Conservation (phyloP, 371 early-diverging fungal species). For the Entomophthora muscae region DNA sequence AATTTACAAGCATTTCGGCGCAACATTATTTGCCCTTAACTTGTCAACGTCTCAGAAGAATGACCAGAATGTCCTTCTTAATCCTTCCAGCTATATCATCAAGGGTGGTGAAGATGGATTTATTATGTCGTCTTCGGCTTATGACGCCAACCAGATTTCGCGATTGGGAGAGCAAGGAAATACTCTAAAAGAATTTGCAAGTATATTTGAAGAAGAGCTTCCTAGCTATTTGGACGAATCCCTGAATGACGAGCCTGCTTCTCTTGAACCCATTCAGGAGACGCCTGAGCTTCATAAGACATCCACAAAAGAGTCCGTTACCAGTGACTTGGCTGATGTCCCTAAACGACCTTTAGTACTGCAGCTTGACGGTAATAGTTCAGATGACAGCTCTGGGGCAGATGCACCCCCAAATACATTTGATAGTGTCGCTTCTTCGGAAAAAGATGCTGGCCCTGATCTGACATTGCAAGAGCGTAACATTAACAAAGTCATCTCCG, state of each 20-base stretch:
- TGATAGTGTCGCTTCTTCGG: neutral
- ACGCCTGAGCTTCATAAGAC: neutral
- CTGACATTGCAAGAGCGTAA: conserved; percentile 4
- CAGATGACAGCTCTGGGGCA: neutral
- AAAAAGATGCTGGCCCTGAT: neutral
- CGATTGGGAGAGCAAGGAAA: neutral
- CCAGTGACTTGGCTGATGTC: neutral
- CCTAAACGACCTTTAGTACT: conserved; percentile 1
- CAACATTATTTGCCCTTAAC: conserved; percentile 34
- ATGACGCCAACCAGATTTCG: conserved; percentile 6
- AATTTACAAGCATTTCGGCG: conserved; percentile 26
- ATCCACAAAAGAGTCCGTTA: neutral
- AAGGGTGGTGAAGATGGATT: conserved; percentile 39
- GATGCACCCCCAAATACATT: neutral
- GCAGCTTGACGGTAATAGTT: neutral
- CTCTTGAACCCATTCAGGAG: neutral
- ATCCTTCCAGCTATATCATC: conserved; percentile 30
- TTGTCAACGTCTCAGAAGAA: conserved; percentile 9
- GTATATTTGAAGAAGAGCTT: neutral
- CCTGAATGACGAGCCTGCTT: neutral
- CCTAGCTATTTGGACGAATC: too few relatives aligned
- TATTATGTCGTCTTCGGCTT: conserved; percentile 19
- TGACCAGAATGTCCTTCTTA: conserved; percentile 20
- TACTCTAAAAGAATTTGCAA: neutral
- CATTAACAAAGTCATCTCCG: conserved; percentile 5